Conservation (phyloP, 208 protist species). For the Kentomonas sorsogonicus region DNA sequence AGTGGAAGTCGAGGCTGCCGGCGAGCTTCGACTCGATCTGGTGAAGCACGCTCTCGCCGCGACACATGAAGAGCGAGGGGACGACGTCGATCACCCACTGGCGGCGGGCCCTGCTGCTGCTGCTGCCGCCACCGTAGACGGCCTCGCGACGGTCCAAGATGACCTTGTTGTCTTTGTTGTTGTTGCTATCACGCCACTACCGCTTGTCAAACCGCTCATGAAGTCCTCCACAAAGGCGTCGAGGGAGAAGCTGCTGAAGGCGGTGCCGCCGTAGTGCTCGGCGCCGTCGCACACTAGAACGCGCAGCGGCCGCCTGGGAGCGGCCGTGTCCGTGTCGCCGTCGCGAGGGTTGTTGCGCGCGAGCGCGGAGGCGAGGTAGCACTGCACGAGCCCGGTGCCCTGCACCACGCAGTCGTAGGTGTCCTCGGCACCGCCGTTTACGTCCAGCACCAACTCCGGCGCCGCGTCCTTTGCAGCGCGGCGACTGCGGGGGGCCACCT, state of each 20-base stretch:
- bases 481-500: too few species aligned
- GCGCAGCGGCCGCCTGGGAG: too few species aligned
- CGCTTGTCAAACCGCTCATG: neutral
- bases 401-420: conserved; percentile 82
- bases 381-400: conserved; percentile 83
- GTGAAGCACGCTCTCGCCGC: conserved; percentile 40
- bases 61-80: conserved; percentile 48
- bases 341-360: too few species aligned
- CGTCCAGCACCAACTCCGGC: too few species aligned
- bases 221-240: neutral
- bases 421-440: neutral
- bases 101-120: conserved; percentile 11
- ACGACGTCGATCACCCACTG: conserved; percentile 63
- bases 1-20: conserved; percentile 62
- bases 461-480: too few species aligned
- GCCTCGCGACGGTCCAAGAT: too few species aligned
- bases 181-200: neutral
- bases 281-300: conserved; percentile 90
- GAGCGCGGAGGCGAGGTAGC: conserved; percentile 78
- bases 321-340: too few species aligned
- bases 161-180: conserved; percentile 7
- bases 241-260: conserved; percentile 41
- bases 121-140: too few species aligned
- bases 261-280: conserved; percentile 70
- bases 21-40: conserved; percentile 47